Conservation (phyloP, 163 green algal genomes). For the Scenedesmus sp. region DNA sequence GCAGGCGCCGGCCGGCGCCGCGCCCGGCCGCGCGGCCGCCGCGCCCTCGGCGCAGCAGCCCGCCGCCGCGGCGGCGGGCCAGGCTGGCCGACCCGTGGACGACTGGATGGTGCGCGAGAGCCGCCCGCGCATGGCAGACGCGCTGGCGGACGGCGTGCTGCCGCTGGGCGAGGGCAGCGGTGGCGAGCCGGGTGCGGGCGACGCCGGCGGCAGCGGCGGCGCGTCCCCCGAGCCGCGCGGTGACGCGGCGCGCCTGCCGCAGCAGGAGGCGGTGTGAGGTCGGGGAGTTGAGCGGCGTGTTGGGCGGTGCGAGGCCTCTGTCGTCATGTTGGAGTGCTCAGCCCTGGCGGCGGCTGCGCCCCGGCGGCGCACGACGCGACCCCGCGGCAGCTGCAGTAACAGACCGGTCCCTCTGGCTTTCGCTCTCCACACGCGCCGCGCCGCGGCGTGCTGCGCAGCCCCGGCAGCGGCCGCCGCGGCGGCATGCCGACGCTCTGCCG, state of each 20-base stretch:
- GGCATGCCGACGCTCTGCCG: too few species aligned
- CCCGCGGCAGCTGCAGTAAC: too few species aligned
- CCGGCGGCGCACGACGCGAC: too few species aligned
- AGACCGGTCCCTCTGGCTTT: too few species aligned
- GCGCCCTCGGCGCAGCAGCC: background rate
- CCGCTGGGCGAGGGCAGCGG: constrained; percentile 21
- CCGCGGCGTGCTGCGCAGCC: too few species aligned
- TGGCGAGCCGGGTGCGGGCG: background rate
- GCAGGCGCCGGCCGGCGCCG: background rate
- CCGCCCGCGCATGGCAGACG: constrained; percentile 21
- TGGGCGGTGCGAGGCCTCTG: background rate
- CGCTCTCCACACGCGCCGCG: too few species aligned
- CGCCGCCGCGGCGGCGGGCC: background rate
- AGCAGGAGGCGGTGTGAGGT: constrained; percentile 3
- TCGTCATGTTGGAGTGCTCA: background rate
- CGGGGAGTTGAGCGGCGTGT: background rate
- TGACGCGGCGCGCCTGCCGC: too few species aligned
- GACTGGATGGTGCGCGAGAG: constrained; percentile 34
- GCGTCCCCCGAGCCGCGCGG: background rate
- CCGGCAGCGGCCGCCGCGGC: too few species aligned
- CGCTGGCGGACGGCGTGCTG: constrained; percentile 29
- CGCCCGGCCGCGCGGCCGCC: too few species aligned
- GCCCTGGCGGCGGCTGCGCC: too few species aligned
- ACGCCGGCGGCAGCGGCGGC: constrained; percentile 1
- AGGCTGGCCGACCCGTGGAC: constrained; percentile 25